These are phyloP conservation scores for Teunomyces kruisii DNA, from an alignment of 805 yeast genomes.

Conservation along the genomic window DNA sequence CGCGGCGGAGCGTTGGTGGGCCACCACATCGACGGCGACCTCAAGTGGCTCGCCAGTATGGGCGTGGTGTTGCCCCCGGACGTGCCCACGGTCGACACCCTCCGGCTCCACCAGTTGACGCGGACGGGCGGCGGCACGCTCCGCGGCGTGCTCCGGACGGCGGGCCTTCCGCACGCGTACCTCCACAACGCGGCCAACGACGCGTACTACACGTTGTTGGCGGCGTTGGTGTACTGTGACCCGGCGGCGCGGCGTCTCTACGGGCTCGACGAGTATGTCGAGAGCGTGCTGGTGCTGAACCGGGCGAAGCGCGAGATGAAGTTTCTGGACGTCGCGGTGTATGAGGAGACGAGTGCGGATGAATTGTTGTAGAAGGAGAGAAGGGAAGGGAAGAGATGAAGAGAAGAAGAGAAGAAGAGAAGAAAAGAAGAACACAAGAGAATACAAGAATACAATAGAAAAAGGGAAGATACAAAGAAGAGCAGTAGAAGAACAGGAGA, in stretches of 20 bases:
- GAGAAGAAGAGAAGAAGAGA: too few relatives aligned
- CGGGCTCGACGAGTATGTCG: conserved; percentile 14
- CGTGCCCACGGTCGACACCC: conserved; percentile 19
- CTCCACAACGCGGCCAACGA: conserved; percentile 31
- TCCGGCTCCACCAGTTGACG: conserved; percentile 14
- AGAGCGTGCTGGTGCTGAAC: conserved; percentile 2
- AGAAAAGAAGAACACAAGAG: too few relatives aligned
- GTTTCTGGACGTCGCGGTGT: conserved; percentile 11
- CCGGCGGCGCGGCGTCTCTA: conserved; percentile 17
- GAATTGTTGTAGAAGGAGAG: too few relatives aligned
- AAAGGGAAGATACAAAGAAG: too few relatives aligned
- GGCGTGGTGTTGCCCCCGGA: conserved; percentile 9
- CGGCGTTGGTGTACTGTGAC: conserved; percentile 23
- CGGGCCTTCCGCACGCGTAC: conserved; percentile 22
- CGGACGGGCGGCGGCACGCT: conserved; percentile 19
- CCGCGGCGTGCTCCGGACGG: conserved; percentile 18
- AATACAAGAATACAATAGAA: too few relatives aligned
- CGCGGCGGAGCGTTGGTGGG: conserved; percentile 20
- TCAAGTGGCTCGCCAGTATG: conserved; percentile 16
- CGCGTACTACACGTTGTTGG: conserved; percentile 27
- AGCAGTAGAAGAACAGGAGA: too few relatives aligned
- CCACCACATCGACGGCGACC: conserved; percentile 12
- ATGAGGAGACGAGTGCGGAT: background rate
- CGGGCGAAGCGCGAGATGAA: conserved; percentile 10
- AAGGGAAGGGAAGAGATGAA: too few relatives aligned